Conservation (phyloP, 306 rosid species). For the Cucumis hystrix region DNA sequence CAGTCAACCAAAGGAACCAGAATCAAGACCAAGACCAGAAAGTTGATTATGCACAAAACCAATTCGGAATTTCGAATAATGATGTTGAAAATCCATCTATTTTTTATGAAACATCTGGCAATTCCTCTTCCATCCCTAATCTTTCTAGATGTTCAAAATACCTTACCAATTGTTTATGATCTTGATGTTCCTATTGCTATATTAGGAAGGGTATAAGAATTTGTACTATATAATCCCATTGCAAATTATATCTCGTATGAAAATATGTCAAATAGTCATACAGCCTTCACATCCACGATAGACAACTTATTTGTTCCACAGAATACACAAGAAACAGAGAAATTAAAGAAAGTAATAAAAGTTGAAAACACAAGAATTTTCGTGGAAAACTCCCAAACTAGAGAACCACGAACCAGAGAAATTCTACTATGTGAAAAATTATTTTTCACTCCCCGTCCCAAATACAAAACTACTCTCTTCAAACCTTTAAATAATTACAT, state of each 20-base stretch:
- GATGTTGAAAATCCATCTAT: too few species aligned
- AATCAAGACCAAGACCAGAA: not conserved
- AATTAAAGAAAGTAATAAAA: too few species aligned
- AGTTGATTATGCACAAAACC: not conserved
- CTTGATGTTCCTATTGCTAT: not conserved
- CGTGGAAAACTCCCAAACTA: too few species aligned
- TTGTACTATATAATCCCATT: not conserved
- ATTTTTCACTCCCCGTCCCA: too few species aligned
- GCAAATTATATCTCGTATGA: not conserved
- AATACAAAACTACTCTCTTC: too few species aligned
- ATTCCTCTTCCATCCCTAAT: not conserved
- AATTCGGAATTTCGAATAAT: too few species aligned
- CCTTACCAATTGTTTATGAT: not conserved
- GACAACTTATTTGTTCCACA: not conserved
- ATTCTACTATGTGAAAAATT: too few species aligned
- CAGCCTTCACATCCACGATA: not conserved
- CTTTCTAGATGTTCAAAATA: too few species aligned
- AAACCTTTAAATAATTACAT: too few species aligned
- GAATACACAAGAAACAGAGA: not conserved
- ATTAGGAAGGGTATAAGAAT: not conserved
- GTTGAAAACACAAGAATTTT: too few species aligned
- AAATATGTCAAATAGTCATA: not conserved
- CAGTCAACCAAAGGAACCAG: not conserved
- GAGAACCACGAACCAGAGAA: too few species aligned
- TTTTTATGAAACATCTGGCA: too few species aligned